These are phyloP conservation scores for Zygosaccharomyces bailii DNA, from an alignment of 805 yeast genomes.

Conservation along the genomic window DNA sequence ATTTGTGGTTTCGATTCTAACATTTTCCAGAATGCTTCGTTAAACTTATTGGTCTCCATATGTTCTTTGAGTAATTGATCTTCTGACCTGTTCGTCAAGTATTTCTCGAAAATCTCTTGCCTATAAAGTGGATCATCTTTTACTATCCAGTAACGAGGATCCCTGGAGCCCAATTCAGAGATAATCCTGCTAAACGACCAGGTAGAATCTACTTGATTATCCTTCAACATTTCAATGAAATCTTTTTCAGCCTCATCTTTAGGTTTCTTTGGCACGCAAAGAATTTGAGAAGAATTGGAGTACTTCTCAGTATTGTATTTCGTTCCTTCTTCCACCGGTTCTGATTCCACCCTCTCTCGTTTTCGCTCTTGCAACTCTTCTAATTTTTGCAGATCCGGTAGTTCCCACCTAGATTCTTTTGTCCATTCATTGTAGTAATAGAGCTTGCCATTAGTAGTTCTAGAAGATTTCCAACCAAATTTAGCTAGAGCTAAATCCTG, in stretches of 20 bases:
- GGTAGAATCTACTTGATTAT: conserved; percentile 58
- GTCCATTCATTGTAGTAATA: conserved; percentile 69
- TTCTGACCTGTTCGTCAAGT: conserved; percentile 47
- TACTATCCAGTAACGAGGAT: conserved; percentile 66
- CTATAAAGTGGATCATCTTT: conserved; percentile 56
- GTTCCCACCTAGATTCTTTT: conserved; percentile 73
- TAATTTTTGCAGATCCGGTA: conserved; percentile 42
- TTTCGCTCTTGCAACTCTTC: conserved; percentile 36
- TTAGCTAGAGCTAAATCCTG: conserved; percentile 45
- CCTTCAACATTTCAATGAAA: conserved; percentile 53
- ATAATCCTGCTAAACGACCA: conserved; percentile 74
- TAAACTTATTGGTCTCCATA: conserved; percentile 52
- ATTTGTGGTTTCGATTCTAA: conserved; percentile 45
- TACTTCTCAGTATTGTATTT: conserved; percentile 19
- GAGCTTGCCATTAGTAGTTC: conserved; percentile 52
- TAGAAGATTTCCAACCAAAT: conserved; percentile 52
- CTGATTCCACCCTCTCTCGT: not conserved
- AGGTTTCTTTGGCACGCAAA: conserved; percentile 27
- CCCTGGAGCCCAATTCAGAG: conserved; percentile 47
- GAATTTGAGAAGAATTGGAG: conserved; percentile 28
- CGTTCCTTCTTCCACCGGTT: too few relatives aligned
- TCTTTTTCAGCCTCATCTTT: conserved; percentile 41
- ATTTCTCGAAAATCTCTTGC: conserved; percentile 61
- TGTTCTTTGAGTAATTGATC: conserved; percentile 53
- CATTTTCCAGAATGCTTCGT: conserved; percentile 49